Conservation (phyloP, 495 filamentous ascomycete genomes). For the Cenococcum geophilum region DNA sequence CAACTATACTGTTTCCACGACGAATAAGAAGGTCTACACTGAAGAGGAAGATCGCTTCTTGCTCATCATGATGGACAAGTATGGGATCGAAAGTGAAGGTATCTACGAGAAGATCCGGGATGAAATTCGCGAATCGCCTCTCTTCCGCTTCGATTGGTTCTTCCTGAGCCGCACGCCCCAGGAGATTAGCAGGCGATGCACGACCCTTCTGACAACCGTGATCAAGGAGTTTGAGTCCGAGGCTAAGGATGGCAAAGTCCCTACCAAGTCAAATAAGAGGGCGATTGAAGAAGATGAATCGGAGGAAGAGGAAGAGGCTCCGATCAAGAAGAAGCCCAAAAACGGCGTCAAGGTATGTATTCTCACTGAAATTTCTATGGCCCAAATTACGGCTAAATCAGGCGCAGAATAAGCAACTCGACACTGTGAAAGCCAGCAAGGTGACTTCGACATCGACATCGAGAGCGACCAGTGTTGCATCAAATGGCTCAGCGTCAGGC, state of each 20-base stretch:
- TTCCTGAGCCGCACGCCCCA: slow-evolving; percentile 89
- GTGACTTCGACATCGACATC: slow-evolving; percentile 48
- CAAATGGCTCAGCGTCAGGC: slow-evolving; percentile 39
- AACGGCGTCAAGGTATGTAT: slow-evolving; percentile 61
- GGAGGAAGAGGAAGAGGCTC: slow-evolving; percentile 58
- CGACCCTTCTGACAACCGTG: slow-evolving; percentile 88
- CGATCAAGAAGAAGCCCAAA: slow-evolving; percentile 90
- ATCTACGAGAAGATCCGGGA: slow-evolving; percentile 42
- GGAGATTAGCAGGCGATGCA: slow-evolving; percentile 86
- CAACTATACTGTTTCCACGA: slow-evolving; percentile 97
- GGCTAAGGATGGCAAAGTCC: slow-evolving; percentile 48
- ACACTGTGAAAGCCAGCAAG: slow-evolving; percentile 48
- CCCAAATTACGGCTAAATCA: slow-evolving; percentile 4
- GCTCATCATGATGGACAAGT: slow-evolving; percentile 84
- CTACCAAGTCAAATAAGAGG: slow-evolving; percentile 54
- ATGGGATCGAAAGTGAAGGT: slow-evolving; percentile 55
- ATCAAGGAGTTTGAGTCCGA: slow-evolving; percentile 83
- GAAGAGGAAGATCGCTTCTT: slow-evolving; percentile 98
- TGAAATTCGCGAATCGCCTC: slow-evolving; percentile 78
- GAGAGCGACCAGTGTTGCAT: slow-evolving; percentile 53
- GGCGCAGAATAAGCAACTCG: slow-evolving; percentile 54
- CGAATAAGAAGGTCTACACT: slow-evolving; percentile 99
- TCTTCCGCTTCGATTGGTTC: slow-evolving; percentile 99
- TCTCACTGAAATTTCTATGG: slow-evolving; percentile 8
- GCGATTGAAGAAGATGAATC: slow-evolving; percentile 67